Conservation (phyloP, 2,329 filamentous ascomycete species). For the Curvularia lunata region DNA sequence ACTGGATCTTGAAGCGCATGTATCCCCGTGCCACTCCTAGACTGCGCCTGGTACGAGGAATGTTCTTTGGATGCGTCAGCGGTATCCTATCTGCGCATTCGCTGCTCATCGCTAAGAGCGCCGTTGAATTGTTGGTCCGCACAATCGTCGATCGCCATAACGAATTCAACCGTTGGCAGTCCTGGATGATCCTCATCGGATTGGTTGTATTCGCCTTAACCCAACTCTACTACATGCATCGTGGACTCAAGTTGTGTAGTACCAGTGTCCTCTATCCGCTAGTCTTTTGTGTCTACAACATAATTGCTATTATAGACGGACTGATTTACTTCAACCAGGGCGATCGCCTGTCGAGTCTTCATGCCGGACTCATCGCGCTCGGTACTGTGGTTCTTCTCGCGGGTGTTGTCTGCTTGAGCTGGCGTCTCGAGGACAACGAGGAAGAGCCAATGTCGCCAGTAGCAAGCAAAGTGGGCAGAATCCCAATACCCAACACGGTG, state of each 20-base stretch:
- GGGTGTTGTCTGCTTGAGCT: constrained; percentile 89
- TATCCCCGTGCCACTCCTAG: constrained; percentile 60
- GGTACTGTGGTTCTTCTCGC: constrained; percentile 85
- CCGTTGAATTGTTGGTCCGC: constrained; percentile 88
- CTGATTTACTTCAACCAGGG: constrained; percentile 96
- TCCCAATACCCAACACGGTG: constrained; percentile 63
- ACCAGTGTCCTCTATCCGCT: constrained; percentile 96
- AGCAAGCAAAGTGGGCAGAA: constrained; percentile 43
- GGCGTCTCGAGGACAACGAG: constrained; percentile 83
- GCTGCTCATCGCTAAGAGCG: constrained; percentile 91
- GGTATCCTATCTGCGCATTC: constrained; percentile 94
- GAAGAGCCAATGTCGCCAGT: constrained; percentile 59
- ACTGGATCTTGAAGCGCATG: constrained; percentile 47
- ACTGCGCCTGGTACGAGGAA: constrained; percentile 77
- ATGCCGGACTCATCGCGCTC: constrained; percentile 81
- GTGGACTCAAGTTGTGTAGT: constrained; percentile 90
- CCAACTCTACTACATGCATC: constrained; percentile 94
- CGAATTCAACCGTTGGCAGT: constrained; percentile 94
- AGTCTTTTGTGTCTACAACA: constrained; percentile 99
- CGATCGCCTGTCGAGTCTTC: constrained; percentile 74
- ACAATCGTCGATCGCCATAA: constrained; percentile 87
- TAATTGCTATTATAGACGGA: constrained; percentile 95
- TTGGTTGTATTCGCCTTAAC: constrained; percentile 82
- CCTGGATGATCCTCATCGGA: constrained; percentile 86
- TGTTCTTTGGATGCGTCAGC: constrained; percentile 85